Conservation (phyloP, 208 protist species). For the Leishmania lainsoni region DNA sequence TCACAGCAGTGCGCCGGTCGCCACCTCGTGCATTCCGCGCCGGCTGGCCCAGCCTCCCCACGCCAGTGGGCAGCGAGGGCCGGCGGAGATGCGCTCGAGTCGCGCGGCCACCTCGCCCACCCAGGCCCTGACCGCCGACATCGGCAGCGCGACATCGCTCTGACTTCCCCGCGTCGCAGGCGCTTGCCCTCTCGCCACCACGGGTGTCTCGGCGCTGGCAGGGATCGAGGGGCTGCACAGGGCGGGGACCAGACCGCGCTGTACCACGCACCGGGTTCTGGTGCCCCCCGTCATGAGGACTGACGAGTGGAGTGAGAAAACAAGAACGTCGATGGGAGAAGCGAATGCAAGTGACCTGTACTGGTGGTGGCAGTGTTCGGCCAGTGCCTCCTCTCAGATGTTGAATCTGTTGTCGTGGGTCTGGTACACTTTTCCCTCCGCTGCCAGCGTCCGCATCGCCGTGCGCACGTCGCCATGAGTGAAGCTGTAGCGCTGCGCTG, state of each 20-base stretch:
- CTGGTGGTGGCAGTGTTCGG: neutral
- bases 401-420: conserved; percentile 87
- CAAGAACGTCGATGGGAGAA: neutral
- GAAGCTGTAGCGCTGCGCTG: conserved; percentile 74
- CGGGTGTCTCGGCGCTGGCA: no score
- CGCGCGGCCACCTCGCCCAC: neutral
- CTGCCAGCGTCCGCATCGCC: conserved; percentile 68
- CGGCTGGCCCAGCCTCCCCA: neutral
- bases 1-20: neutral
- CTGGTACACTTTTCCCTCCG: conserved; percentile 85
- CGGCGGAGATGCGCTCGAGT: neutral
- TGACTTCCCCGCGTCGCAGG: no score
- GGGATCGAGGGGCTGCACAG: no score
- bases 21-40: neutral
- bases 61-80: neutral
- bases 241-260: no score
- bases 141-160: neutral
- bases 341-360: neutral
- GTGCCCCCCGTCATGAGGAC: no score
- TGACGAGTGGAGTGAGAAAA: neutral
- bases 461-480: conserved; percentile 61
- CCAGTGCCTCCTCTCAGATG: conserved; percentile 41
- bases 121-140: neutral
- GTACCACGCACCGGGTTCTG: no score
- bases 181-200: no score